These are phyloP conservation scores for Trichoderma hamatum DNA, from an alignment of 2,329 filamentous ascomycete species.

Conservation along the genomic window DNA sequence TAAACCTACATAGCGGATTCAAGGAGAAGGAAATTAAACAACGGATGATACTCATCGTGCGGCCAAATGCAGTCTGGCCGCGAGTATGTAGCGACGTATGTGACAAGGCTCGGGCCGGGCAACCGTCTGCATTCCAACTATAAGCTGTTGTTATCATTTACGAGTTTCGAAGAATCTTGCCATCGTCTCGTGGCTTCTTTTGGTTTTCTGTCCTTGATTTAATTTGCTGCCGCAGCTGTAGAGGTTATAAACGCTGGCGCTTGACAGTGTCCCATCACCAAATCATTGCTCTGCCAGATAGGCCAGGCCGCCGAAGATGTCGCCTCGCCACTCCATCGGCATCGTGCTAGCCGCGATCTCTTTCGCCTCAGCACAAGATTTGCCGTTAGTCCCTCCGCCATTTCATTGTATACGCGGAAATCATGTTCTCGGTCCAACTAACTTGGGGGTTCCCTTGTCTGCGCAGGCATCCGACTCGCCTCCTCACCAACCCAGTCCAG, in stretches of 20 bases:
- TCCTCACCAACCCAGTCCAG: constrained; percentile 27
- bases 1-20: neutral
- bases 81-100: constrained; percentile 15
- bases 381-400: neutral
- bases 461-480: constrained; percentile 4
- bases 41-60: neutral
- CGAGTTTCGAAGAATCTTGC: neutral
- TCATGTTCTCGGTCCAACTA: neutral
- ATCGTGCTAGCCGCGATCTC: neutral
- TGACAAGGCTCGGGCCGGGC: neutral
- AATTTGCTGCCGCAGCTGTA: neutral
- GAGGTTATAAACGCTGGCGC: neutral
- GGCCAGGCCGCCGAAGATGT: neutral
- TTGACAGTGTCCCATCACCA: neutral
- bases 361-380: constrained; percentile 8
- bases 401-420: neutral
- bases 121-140: constrained; percentile 10
- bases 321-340: neutral
- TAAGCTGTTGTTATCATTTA: neutral
- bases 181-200: neutral
- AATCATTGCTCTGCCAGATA: neutral
- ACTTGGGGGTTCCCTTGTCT: neutral
- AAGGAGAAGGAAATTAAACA: neutral
- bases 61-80: neutral
- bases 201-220: neutral